Percentiles rank a stretch among this genome's conserved stretches.
Evolutionary conservation across 1,139 yeast genomes (phyloP).

Genomic region (Kodamaea ohmeri): DNA sequence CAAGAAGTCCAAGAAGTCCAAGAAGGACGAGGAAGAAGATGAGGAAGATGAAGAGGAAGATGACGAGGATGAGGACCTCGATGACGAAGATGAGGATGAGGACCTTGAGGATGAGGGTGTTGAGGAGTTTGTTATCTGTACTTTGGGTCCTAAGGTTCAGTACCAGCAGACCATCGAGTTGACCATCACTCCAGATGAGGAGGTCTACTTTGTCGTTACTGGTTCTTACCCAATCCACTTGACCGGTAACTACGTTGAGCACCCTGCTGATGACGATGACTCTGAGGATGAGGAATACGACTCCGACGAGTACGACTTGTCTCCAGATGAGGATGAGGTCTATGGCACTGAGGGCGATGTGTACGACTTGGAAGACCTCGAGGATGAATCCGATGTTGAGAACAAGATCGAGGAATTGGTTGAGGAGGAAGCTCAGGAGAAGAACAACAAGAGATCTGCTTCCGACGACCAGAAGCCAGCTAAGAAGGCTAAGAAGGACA

Average conservation of each 20-base stretch:
- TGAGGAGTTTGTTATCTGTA: conserved; percentile 82
- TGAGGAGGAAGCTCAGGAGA: conserved; percentile 45
- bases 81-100: conserved; percentile 48
- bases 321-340: conserved; percentile 91
- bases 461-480: conserved; percentile 37
- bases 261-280: conserved; percentile 73
- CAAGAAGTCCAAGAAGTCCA: conserved; percentile 18
- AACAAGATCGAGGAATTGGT: conserved; percentile 58
- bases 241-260: conserved; percentile 93
- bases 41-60: conserved; percentile 25
- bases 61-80: conserved; percentile 36
- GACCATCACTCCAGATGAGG: conserved; percentile 91
- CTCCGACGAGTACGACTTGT: conserved; percentile 78
- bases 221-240: conserved; percentile 93
- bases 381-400: conserved; percentile 55
- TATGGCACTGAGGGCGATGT: conserved; percentile 29
- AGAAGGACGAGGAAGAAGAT: conserved; percentile 17
- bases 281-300: conserved; percentile 52
- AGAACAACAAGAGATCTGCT: conserved; percentile 34
- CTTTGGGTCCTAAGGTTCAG: conserved; percentile 79
- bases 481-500: conserved; percentile 39
- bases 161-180: conserved; percentile 90
- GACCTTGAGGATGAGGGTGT: conserved; percentile 54
- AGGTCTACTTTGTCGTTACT: conserved; percentile 87
- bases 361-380: conserved; percentile 61